phyloP scores from a whole-genome alignment of 768 basidiomycete genomes.

The Collybia nuda region DNA sequence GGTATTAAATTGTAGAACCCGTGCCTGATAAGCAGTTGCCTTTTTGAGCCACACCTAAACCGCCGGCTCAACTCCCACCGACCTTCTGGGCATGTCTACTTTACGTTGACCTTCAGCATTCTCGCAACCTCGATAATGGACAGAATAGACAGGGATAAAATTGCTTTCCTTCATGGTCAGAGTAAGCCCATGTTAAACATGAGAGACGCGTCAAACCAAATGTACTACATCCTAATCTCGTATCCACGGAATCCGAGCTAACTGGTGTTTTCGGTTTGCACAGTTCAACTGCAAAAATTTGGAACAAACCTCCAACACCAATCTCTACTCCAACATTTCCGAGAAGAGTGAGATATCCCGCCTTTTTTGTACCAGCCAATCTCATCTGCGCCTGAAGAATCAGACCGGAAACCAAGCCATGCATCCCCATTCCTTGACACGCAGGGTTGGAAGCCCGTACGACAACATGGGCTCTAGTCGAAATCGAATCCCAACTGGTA shows the following conservation, averaged over 20 bases:
- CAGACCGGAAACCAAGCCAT: too few relatives aligned
- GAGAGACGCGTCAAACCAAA: too few relatives aligned
- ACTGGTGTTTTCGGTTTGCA: too few relatives aligned
- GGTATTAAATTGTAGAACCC: background rate
- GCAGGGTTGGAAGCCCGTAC: too few relatives aligned
- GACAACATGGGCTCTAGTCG: too few relatives aligned
- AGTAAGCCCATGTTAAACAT: background rate
- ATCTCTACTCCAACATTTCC: background rate
- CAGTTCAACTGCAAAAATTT: background rate
- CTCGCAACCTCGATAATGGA: background rate
- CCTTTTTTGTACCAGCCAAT: background rate
- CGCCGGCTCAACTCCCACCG: background rate
- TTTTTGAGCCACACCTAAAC: constrained; percentile 9
- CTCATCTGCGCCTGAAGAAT: background rate
- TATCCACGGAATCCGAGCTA: too few relatives aligned
- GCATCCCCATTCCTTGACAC: too few relatives aligned
- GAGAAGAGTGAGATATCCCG: background rate
- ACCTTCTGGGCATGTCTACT: background rate
- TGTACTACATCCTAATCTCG: too few relatives aligned
- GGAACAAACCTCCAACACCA: background rate
- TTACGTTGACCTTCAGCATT: too few relatives aligned
- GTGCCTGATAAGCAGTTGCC: constrained; percentile 6
- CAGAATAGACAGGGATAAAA: background rate
- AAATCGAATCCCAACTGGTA: too few relatives aligned
- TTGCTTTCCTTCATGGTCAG: background rate